phyloP scores from a whole-genome alignment of 2,329 filamentous ascomycete species.

The Verticillium alfalfae region DNA sequence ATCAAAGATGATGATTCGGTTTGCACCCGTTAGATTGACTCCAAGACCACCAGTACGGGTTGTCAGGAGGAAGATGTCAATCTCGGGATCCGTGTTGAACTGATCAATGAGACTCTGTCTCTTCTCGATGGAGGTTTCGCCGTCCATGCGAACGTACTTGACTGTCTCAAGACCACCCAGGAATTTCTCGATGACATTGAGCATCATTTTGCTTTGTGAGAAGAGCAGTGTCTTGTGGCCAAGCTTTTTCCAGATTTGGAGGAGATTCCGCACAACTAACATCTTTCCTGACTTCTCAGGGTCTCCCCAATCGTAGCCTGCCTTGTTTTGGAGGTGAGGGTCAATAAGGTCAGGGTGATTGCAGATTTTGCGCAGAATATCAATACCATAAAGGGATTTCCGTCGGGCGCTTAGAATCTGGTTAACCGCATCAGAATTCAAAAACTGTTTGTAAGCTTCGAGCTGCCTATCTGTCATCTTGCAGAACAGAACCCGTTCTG shows the following conservation, averaged over 20 bases:
- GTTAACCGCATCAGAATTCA: conserved; percentile 79
- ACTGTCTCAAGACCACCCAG: conserved; percentile 62
- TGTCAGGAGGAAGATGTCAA: conserved; percentile 88
- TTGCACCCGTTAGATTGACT: conserved; percentile 89
- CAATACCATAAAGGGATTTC: conserved; percentile 83
- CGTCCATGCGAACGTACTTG: conserved; percentile 87
- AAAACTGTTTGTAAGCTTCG: conserved; percentile 73
- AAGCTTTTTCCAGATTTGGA: conserved; percentile 83
- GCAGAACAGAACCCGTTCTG: conserved; percentile 92
- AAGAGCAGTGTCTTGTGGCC: conserved; percentile 94
- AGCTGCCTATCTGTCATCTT: conserved; percentile 79
- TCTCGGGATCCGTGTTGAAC: conserved; percentile 75
- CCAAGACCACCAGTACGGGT: conserved; percentile 94
- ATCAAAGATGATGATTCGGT: conserved; percentile 96
- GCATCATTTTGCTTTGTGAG: conserved; percentile 89
- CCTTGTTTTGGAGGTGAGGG: conserved; percentile 47
- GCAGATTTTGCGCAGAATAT: conserved; percentile 90
- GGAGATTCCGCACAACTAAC: conserved; percentile 82
- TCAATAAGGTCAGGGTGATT: conserved; percentile 91
- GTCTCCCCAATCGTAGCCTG: conserved; percentile 71
- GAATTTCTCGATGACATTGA: conserved; percentile 87
- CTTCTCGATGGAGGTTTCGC: conserved; percentile 79
- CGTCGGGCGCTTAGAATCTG: conserved; percentile 70
- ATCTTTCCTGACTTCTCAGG: conserved; percentile 85
- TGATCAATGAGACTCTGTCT: conserved; percentile 87